Base-by-base conservation (phyloP, 495 filamentous ascomycete genomes). In the Coniosporium apollinis region DNA sequence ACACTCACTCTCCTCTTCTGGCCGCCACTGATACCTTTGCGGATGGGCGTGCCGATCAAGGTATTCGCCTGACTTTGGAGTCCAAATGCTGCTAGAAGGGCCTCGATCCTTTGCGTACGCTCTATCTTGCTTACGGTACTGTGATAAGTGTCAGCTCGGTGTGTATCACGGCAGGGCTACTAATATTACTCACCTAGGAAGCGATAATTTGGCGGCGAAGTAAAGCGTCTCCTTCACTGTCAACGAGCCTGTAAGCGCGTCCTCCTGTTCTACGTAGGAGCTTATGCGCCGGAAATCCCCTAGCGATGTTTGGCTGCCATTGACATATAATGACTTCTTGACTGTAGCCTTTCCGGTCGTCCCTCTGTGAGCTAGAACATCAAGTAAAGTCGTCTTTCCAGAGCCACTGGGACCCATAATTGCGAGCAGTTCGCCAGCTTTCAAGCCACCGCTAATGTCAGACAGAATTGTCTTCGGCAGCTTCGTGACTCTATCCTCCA, bases 221-320 rank as follows among this genome's bases (percentile, higher is more conserved):
- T 72, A 54, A 37, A 91, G 54, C 1, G 82, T 86, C 57, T 91
- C 82, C 14, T 61, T 60, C 9, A 84, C 78, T 0, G 80, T 86
- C 40, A 87, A 60, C 0, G 74, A 73, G 11, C 82, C 82, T 30
- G 85, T 76, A 4, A 91, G 59, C 3, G 78, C 70, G 61, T 91
- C 82, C 37, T 86, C 79, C 55, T 87, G 82, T 64, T 91, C 82
- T 9, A 91, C 82, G 48, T 81, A 85, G 14, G 72, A 68, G 30
- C 61, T 70, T 34, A 81, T 58, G 16, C 62, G 56, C 10, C 63
- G 56, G 43, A 73, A 64, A 16, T 45, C 43, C 14, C 51, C 36
- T 49, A 58, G 10, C 55, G 38, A 52, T 2, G 59, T 48, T 16
- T 49, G 47, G 0, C 37, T 44, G 22, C 74, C 75, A 48, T 83